phyloP scores from a whole-genome alignment of 305 asterid genomes.

The Andrographis paniculata region DNA sequence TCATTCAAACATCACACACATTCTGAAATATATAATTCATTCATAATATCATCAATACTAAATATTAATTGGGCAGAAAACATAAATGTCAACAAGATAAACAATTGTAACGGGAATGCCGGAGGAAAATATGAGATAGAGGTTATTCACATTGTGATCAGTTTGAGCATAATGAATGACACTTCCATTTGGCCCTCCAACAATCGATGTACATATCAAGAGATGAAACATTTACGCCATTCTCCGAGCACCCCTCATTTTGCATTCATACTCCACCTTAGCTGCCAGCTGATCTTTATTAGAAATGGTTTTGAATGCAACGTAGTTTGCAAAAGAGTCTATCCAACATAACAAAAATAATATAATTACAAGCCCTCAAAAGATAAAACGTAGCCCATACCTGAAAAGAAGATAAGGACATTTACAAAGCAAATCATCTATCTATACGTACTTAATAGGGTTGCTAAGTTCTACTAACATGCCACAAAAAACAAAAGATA shows the following conservation, averaged over 20 bases:
- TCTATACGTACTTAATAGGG: too few relatives aligned
- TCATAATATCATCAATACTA: too few relatives aligned
- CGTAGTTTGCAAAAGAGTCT: conserved; percentile 93
- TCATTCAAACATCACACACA: too few relatives aligned
- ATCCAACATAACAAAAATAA: conserved; percentile 15
- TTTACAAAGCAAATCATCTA: conserved; percentile 2
- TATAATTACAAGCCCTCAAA: background rate
- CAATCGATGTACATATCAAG: conserved; percentile 26
- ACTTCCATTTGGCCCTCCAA: conserved; percentile 89
- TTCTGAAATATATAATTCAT: too few relatives aligned
- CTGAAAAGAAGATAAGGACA: background rate
- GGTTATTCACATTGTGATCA: conserved; percentile 67
- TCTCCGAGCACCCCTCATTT: conserved; percentile 88
- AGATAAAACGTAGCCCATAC: too few relatives aligned
- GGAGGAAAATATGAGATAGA: conserved; percentile 17
- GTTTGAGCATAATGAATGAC: conserved; percentile 89
- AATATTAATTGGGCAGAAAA: too few relatives aligned
- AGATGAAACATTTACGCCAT: conserved; percentile 74
- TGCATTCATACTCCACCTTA: conserved; percentile 92
- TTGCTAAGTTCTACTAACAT: too few relatives aligned
- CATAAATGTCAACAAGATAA: too few relatives aligned
- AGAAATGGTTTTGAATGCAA: conserved; percentile 59
- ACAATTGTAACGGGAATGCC: conserved; percentile 12
- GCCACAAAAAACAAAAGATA: too few relatives aligned
- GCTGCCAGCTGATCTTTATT: conserved; percentile 74